Evolutionary conservation across 129 eudicot species (phyloP).

Genomic region (Calendula officinalis): DNA sequence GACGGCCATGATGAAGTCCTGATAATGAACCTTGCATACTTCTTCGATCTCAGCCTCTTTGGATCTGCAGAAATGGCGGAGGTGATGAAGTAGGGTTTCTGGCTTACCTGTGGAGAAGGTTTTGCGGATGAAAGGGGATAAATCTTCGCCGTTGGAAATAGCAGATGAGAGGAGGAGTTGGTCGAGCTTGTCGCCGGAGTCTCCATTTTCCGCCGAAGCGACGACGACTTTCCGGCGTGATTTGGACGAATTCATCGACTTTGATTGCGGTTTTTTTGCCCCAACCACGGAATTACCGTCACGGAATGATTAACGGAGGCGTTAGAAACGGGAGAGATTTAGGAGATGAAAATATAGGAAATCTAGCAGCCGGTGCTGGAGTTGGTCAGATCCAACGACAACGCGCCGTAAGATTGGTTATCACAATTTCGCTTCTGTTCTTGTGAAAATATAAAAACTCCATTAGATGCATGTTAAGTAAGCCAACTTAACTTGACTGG

Average conservation of each 20-base stretch:
- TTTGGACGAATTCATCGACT: constrained; percentile 43
- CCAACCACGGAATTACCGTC: constrained; percentile 15
- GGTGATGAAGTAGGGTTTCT: constrained; percentile 70
- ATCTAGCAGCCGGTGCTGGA: not conserved
- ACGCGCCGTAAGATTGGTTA: constrained; percentile 8
- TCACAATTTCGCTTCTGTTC: not conserved
- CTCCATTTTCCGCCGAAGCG: constrained; percentile 52
- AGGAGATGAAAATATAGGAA: constrained; percentile 23
- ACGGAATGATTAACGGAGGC: constrained; percentile 27
- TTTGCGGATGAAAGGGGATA: constrained; percentile 76
- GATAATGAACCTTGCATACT: constrained; percentile 81
- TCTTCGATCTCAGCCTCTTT: constrained; percentile 92
- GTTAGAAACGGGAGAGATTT: constrained; percentile 44
- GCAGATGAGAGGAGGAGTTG: constrained; percentile 87
- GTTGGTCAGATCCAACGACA: constrained; percentile 15
- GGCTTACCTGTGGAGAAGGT: constrained; percentile 80
- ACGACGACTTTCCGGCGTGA: constrained; percentile 61
- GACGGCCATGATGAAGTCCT: constrained; percentile 87
- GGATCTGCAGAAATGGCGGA: constrained; percentile 61
- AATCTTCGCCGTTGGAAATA: constrained; percentile 77
- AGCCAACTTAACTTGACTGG: no score
- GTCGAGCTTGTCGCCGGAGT: constrained; percentile 70
- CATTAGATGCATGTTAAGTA: no score
- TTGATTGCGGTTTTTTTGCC: constrained; percentile 12
- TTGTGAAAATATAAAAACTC: no score